Base-by-base conservation (phyloP, 2,329 filamentous ascomycete genomes). In the Nectriaceae sp. region DNA sequence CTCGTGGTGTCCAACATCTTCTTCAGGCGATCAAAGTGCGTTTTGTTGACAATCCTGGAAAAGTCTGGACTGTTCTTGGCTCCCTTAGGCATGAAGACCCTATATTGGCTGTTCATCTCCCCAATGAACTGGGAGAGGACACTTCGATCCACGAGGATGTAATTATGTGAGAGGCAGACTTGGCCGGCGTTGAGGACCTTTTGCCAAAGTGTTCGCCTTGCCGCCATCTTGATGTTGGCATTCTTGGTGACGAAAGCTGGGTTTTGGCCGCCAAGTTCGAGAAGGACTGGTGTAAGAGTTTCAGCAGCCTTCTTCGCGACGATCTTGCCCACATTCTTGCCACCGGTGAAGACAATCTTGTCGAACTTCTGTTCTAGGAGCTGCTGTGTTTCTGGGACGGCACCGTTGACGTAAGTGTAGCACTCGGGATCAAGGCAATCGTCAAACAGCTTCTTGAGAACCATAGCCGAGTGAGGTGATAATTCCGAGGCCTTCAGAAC, bases 331-430 rank as follows among this genome's bases (percentile, higher is more conserved):
- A 97, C 90, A 21, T 67, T 74, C 44, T 80, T 79, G 62, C 84
- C 86, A 46, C 94, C 94, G 1, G 94, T 99, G 75, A 96, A 99
- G 76, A 94, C 92, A 64, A 99, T 95, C 80, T 97, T 97, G 74
- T 95, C 92, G 87, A 92, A 99, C 70, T 93, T 93, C 74, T 91
- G 83, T 49, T 93, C 84, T 26, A 99, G 80, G 38, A 97, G 74
- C 11, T 84, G 85, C 39, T 88, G 90, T 4, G 88, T 91, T 76
- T 96, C 90, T 4, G 86, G 78, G 18, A 96, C 73, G 21, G 76
- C 85, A 51, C 94, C 94, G 67, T 97, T 94, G 57, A 97, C 77
- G 49, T 90, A 82, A 29, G 77, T 74, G 71, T 90, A 97, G 59
- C 85, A 86, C 15, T 83, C 81, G 2, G 84, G 82, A 66, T 97